Base-by-base conservation (phyloP, 805 yeast genomes). In the Lipomyces oligophaga region DNA sequence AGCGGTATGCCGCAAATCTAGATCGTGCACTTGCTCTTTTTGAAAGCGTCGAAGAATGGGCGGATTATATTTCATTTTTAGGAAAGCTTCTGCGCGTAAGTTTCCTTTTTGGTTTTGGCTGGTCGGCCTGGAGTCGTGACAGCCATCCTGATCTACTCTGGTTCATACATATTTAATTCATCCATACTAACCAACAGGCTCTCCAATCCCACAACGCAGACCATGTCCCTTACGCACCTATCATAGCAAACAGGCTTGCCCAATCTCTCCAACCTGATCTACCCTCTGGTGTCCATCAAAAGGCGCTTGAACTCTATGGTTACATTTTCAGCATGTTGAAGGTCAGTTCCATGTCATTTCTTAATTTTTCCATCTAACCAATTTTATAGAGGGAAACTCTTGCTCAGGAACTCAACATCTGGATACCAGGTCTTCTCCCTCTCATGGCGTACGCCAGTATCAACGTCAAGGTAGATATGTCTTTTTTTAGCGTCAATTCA, bases 231-330 rank as follows among this genome's bases (percentile, higher is more conserved):
- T 73, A 70, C 37, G 77, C 81, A 2, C 68, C 76, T 11, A 76
- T 77, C 39, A 80, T 93, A 0, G 78, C 95, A 27, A 77, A 77
- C 49, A 72, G 83, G 33, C 71, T 93, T 41, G 78, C 96, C 0
- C 78, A 82, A 34, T 93, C 97, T 51, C 68, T 90, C 24, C 79
- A 88, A 1, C 81, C 94, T 0, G 74, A 74, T 41, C 72, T 93
- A 8, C 98, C 99, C 0, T 85, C 95, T 39, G 98, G 99, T 6
- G 99, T 93, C 0, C 98, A 93, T 63, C 84, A 83, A 56, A 93
- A 87, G 61, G 76, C 96, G 0, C 66, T 93, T 33, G 86, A 81
- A 46, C 78, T 89, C 1, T 93, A 89, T 63, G 79, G 76, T 19
- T 68, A 71, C 43, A 76, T 90, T 1, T 86, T 93, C 67, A 73